Conservation (phyloP, 1,284 basidiomycete species). For the Wallemia hederae region DNA sequence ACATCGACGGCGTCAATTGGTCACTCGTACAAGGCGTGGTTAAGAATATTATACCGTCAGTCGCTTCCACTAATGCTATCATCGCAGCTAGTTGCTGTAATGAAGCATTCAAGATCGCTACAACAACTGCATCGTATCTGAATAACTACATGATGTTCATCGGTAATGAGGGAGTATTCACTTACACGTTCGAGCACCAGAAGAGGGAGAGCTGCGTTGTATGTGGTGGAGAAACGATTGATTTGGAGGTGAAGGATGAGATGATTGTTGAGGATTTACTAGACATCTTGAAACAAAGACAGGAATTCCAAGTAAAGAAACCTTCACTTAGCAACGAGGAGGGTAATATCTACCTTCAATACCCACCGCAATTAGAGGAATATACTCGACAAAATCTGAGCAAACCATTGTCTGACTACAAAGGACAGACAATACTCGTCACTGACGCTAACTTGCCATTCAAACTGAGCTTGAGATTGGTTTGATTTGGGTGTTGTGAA, state of each 20-base stretch:
- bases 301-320: slow-evolving; percentile 76
- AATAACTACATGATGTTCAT: slow-evolving; percentile 95
- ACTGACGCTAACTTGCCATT: slow-evolving; percentile 72
- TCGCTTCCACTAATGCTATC: slow-evolving; percentile 85
- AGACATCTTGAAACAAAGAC: slow-evolving; percentile 50
- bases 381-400: slow-evolving; percentile 64
- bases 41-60: slow-evolving; percentile 97
- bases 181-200: slow-evolving; percentile 90
- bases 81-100: slow-evolving; percentile 81
- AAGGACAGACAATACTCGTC: slow-evolving; percentile 55
- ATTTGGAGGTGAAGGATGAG: slow-evolving; percentile 33
- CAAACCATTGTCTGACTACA: slow-evolving; percentile 52
- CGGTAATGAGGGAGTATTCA: slow-evolving; percentile 87
- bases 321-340: slow-evolving; percentile 38
- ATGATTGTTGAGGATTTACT: slow-evolving; percentile 58
- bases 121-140: slow-evolving; percentile 67
- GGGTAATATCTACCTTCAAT: slow-evolving; percentile 64
- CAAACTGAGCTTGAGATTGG: slow-evolving; percentile 32
- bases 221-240: slow-evolving; percentile 66
- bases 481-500: background rate
- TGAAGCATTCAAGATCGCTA: slow-evolving; percentile 96
- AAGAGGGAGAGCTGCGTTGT: slow-evolving; percentile 80
- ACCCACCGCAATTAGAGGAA: slow-evolving; percentile 61
- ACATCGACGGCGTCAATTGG: slow-evolving; percentile 95
- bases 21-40: slow-evolving; percentile 91